Evolutionary conservation across 148 eudicot genomes (phyloP), one percentile per base, ranked within the genome.

Genomic region (Rhododendron griersonianum): DNA sequence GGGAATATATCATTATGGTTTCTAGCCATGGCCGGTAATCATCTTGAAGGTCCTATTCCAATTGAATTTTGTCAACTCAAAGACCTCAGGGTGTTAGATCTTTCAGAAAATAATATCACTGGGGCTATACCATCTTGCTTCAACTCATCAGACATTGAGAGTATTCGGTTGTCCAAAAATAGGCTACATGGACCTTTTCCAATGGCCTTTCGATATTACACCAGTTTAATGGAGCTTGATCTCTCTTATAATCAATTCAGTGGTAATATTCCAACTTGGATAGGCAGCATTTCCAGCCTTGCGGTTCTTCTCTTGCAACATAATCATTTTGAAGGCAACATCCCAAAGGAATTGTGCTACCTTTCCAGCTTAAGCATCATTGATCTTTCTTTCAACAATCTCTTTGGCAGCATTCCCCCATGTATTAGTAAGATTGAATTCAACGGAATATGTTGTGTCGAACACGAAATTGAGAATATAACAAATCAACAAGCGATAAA

Each of bases 141-240:
- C 4, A 80, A 5, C 2, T 19, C 41, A 11, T 0, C 23, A 4
- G 0, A 1, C 0, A 13, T 39, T 0, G 0, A 0, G 0, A 4
- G 1, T 25, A 19, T 80, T 4, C 41, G 3, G 57, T 3, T 80
- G 21, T 30, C 41, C 19, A 33, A 53, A 81, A 53, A 81, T 51
- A 28, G n/a, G 44, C 45, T 81, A 81, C 1, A 33, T 25, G 83
- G 83, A 30, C 83, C 83, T 50, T 51, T 51, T 55, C 11, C 44
- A 14, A 0, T 2, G 4, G 47, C 83, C 18, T 81, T 81, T 2
- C 3, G 7, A 25, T 3, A 21, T 9, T 50, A 78, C 28, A 2
- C 3, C 44, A 1, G 0, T 8, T 30, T 55, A 28, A 0, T 0
- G 11, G 41, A 25, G 23, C 28, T 23, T 50, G 59, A 80, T 80